A percentile compares a stretch with the other conserved stretches of the same genome.
Evolutionary conservation across 2,329 filamentous ascomycete species (phyloP).

Genomic region (Trichoderma guizhouense): DNA sequence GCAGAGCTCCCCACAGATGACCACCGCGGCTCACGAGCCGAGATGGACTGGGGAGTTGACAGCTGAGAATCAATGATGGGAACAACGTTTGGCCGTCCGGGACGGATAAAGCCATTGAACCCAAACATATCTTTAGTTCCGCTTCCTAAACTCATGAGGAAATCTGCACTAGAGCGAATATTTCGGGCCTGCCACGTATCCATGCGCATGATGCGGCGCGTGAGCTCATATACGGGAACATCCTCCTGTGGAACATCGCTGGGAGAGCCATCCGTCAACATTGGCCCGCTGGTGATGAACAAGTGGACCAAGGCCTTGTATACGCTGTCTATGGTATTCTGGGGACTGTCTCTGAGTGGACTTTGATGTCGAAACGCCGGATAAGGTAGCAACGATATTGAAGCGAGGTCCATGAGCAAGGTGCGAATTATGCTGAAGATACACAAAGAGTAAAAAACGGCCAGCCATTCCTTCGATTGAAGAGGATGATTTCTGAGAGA

Average conservation of each 20-base stretch:
- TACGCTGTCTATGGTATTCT: slow-evolving; percentile 43
- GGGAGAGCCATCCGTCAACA: slow-evolving; percentile 43
- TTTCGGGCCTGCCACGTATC: slow-evolving; percentile 46
- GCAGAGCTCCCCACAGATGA: slow-evolving; percentile 10
- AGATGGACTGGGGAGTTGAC: background rate
- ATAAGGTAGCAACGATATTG: slow-evolving; percentile 18
- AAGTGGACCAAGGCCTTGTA: slow-evolving; percentile 51
- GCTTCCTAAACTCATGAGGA: slow-evolving; percentile 48
- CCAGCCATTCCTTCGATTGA: slow-evolving; percentile 46
- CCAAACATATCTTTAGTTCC: slow-evolving; percentile 37
- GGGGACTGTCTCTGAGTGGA: slow-evolving; percentile 20
- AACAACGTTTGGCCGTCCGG: background rate
- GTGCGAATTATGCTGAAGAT: slow-evolving; percentile 57
- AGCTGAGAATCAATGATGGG: background rate
- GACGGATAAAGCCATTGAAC: slow-evolving; percentile 35
- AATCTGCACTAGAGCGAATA: slow-evolving; percentile 47
- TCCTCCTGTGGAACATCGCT: slow-evolving; percentile 45
- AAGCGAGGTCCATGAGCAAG: slow-evolving; percentile 45
- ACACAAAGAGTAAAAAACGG: slow-evolving; percentile 53
- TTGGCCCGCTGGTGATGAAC: slow-evolving; percentile 43
- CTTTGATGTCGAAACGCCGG: slow-evolving; percentile 15
- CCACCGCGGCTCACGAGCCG: slow-evolving; percentile 10
- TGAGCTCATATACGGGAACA: slow-evolving; percentile 37
- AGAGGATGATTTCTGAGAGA: slow-evolving; percentile 39
- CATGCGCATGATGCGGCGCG: slow-evolving; percentile 45